Base-by-base conservation (phyloP, 1,284 basidiomycete genomes). In the Leccinum proliferum region DNA sequence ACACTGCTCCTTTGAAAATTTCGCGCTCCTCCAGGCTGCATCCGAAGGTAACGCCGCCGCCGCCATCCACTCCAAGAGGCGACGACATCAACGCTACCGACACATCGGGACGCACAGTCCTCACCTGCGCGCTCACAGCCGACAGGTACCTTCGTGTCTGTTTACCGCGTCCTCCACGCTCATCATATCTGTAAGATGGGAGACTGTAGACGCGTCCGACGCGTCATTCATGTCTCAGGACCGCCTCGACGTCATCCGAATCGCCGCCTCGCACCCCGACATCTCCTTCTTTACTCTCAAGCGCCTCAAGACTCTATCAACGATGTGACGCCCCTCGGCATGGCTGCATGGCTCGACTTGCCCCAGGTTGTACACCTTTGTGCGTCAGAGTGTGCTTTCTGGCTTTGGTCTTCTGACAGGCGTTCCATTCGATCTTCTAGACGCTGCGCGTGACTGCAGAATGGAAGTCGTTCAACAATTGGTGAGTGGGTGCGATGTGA, bases 321-420 rank as follows among this genome's bases (percentile, higher is more conserved):
- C 58, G 88, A 88, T 50, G 87, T 89, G 11, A 88, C 88, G 2
- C 88, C 89, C 6, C 80, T 91, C 9, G 86, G 87, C 6, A 84
- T 89, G 77, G 87, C 89, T 15, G 83, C 88, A 3, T 91, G 89
- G 87, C 77, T 90, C 34, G 85, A 89, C 67, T 75, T 83, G 72
- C 80, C 81, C 15, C 75, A 82, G 8, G 80, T 78, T 46, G 86
- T 90, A 18, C 77, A 77, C 57, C 68, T 84, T 39, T 91, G 89
- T 91, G 77, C 77, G 88, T 77, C 61, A 57, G 25, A 64, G 8
- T 1, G 29, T 60, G 64, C 60, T 37, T 62, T 55, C 62, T 63
- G 5, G 11, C n/a, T 34, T 43, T 57, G 37, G 48, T 60, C 14
- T 53, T 32, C 29, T 53, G 25, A 29, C 15, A n/a, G 25, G 18